These are phyloP conservation scores for Aureobasidium mangrovei DNA, from an alignment of 2,329 filamentous ascomycete species.

Conservation along the genomic window DNA sequence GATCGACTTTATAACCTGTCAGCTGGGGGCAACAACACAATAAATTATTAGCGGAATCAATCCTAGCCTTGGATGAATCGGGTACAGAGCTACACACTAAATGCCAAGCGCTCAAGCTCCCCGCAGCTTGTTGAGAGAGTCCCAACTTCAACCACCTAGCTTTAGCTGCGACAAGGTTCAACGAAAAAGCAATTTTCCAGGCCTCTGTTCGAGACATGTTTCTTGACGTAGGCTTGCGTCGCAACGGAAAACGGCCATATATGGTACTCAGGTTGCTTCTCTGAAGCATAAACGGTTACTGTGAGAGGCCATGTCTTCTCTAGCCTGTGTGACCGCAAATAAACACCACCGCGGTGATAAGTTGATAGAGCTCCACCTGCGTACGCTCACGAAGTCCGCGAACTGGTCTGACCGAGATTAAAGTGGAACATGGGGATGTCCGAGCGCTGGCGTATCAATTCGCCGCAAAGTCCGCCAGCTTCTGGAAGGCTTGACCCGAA, in stretches of 20 bases:
- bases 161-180: constrained; percentile 1
- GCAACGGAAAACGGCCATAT: constrained; percentile 2
- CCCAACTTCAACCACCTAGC: constrained; percentile 2
- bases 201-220: constrained; percentile 5
- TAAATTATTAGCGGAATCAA: constrained; percentile 9
- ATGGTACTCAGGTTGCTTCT: neutral
- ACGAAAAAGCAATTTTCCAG: constrained; percentile 9
- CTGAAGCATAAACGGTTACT: neutral
- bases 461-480: neutral
- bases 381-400: constrained; percentile 8
- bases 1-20: constrained; percentile 11
- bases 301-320: neutral
- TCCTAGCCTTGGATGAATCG: constrained; percentile 10
- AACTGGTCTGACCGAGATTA: constrained; percentile 13
- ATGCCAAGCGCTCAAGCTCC: neutral
- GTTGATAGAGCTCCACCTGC: constrained; percentile 7
- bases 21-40: constrained; percentile 12
- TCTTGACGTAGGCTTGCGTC: constrained; percentile 7
- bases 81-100: constrained; percentile 12
- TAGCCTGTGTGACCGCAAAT: neutral
- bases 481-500: constrained; percentile 10
- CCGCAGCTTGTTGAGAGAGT: constrained; percentile 8
- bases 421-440: constrained; percentile 13
- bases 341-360: constrained; percentile 5
- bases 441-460: constrained; percentile 2